Evolutionary conservation across 805 yeast genomes (phyloP).

Genomic region (Ogataea pignaliae): DNA sequence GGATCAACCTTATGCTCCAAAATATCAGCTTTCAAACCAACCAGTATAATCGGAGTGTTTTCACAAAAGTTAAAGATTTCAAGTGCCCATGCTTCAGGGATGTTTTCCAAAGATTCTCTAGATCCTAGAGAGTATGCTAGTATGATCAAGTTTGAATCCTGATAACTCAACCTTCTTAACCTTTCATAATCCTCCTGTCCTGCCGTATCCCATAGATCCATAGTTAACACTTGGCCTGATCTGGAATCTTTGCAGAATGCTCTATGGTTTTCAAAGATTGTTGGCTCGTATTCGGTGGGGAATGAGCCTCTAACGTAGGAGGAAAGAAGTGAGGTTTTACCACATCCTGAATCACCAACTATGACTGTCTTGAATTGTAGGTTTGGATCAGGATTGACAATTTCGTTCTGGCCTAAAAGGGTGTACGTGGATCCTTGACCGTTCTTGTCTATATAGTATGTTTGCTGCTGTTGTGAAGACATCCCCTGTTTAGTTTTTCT

Average conservation of each 20-base stretch:
- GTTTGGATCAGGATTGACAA: conserved; percentile 30
- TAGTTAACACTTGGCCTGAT: conserved; percentile 77
- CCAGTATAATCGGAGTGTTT: conserved; percentile 67
- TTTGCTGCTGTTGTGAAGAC: not conserved
- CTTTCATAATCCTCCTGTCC: conserved; percentile 92
- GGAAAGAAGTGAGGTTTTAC: conserved; percentile 91
- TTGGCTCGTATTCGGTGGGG: conserved; percentile 96
- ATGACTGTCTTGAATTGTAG: conserved; percentile 55
- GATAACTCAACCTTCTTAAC: conserved; percentile 80
- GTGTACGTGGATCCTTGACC: conserved; percentile 22
- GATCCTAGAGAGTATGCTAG: conserved; percentile 72
- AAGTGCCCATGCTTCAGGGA: conserved; percentile 81
- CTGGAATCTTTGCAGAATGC: conserved; percentile 90
- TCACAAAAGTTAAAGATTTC: conserved; percentile 84
- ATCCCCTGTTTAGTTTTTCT: too few species aligned
- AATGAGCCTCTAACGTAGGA: conserved; percentile 94
- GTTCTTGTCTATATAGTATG: conserved; percentile 13
- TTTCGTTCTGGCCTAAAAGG: conserved; percentile 18
- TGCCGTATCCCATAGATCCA: conserved; percentile 94
- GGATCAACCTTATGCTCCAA: conserved; percentile 30
- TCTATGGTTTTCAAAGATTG: conserved; percentile 92
- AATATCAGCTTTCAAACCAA: conserved; percentile 80
- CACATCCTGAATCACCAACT: conserved; percentile 99
- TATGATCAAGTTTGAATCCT: conserved; percentile 71
- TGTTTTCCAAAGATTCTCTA: conserved; percentile 61